A percentile compares a stretch with the other conserved stretches of the same genome.
Evolutionary conservation across 352 stramenopile species (phyloP).

Genomic region (Globisporangium perplexum): DNA sequence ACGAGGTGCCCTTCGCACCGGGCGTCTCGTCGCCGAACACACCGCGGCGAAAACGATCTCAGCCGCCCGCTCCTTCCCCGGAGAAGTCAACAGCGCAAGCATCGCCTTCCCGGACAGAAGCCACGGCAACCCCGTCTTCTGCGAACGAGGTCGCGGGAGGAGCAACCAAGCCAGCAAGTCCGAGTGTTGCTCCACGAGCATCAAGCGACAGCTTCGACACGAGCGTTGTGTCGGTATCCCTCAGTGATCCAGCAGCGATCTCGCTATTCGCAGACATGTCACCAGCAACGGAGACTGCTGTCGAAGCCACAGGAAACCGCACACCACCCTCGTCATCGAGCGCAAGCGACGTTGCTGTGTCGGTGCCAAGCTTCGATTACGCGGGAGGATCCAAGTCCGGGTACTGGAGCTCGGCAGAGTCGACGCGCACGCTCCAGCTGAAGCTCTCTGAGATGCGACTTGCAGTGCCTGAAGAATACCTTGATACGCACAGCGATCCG

Average conservation of each 20-base stretch:
- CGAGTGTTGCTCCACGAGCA: not conserved
- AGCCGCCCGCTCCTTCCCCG: slow-evolving; percentile 1
- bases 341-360: not conserved
- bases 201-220: not conserved
- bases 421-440: slow-evolving; percentile 14
- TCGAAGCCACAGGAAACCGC: not conserved
- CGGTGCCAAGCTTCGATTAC: slow-evolving; percentile 15
- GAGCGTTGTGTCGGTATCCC: not conserved
- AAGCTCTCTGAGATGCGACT: slow-evolving; percentile 19
- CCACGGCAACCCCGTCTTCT: not conserved
- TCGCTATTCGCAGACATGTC: not conserved
- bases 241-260: not conserved
- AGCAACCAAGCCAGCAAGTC: not conserved
- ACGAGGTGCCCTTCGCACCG: slow-evolving; percentile 32
- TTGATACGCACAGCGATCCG: not conserved
- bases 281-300: not conserved
- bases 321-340: not conserved
- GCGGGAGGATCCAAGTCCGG: slow-evolving; percentile 3
- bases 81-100: not conserved
- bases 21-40: slow-evolving; percentile 17
- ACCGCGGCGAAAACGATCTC: slow-evolving; percentile 4
- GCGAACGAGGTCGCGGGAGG: not conserved
- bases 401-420: slow-evolving; percentile 19
- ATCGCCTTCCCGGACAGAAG: not conserved
- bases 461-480: slow-evolving; percentile 5